A percentile compares a stretch with the other conserved stretches of the same genome.
Conservation (phyloP, 345 rosid genomes). For the Populus deltoides region DNA sequence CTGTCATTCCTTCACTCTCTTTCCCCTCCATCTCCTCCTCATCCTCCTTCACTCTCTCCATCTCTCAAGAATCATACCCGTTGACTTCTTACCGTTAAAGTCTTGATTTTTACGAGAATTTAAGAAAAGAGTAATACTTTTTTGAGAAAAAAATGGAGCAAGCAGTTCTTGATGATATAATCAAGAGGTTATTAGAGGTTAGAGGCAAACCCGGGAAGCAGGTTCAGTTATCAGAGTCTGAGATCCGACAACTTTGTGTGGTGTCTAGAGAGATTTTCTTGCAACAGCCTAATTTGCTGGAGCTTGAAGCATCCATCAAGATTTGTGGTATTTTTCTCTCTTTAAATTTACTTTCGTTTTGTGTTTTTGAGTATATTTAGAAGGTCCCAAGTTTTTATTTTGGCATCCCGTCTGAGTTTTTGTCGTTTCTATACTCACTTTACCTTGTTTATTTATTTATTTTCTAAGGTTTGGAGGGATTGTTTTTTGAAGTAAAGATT, state of each 20-base stretch:
- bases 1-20: not conserved
- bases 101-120: not conserved
- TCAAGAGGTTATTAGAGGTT: slow-evolving; percentile 56
- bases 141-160: slow-evolving; percentile 43
- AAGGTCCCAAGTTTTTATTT: not conserved
- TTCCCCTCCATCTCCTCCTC: not conserved
- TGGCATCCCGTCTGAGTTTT: not conserved
- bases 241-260: slow-evolving; percentile 63
- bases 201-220: slow-evolving; percentile 65
- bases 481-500: not conserved
- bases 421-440: not conserved
- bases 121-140: not conserved
- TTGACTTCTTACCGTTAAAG: slow-evolving; percentile 7
- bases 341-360: not conserved
- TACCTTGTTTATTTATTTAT: not conserved
- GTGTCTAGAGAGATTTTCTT: slow-evolving; percentile 57
- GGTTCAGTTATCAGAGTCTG: slow-evolving; percentile 68
- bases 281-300: slow-evolving; percentile 67
- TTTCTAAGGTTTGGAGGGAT: not conserved
- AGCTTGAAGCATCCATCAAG: slow-evolving; percentile 80
- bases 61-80: not conserved
- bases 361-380: not conserved
- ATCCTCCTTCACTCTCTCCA: not conserved
- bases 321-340: slow-evolving; percentile 52
- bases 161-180: slow-evolving; percentile 58